These are phyloP conservation scores for Beauveria pseudobassiana DNA, from an alignment of 2,329 filamentous ascomycete species.

Conservation along the genomic window DNA sequence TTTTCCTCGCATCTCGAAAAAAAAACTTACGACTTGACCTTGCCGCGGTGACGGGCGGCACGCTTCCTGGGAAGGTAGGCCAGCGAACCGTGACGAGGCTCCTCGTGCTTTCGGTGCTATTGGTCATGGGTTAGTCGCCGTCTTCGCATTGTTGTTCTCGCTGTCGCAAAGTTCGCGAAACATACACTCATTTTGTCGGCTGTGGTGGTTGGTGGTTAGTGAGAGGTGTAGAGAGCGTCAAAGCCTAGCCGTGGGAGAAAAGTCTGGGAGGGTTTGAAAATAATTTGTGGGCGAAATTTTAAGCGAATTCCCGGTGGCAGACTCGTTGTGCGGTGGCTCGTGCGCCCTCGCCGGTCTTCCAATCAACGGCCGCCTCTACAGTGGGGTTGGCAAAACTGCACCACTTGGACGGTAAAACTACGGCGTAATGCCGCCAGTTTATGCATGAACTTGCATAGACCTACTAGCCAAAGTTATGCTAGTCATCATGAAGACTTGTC, in stretches of 20 bases:
- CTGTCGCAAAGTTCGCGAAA: conserved; percentile 15
- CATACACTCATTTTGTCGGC: conserved; percentile 36
- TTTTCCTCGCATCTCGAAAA: conserved; percentile 7
- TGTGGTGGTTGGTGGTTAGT: conserved; percentile 32
- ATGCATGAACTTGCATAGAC: neutral
- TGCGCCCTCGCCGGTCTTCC: neutral
- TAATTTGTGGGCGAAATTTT: conserved; percentile 32
- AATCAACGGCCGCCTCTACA: neutral
- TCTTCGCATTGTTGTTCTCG: neutral
- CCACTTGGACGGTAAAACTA: neutral
- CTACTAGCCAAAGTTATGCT: neutral
- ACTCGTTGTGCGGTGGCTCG: conserved; percentile 5
- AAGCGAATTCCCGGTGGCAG: conserved; percentile 22
- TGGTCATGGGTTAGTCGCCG: conserved; percentile 6
- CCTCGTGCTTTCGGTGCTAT: conserved; percentile 59
- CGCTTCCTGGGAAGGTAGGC: conserved; percentile 86
- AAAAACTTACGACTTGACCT: conserved; percentile 87
- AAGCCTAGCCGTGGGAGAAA: conserved; percentile 12
- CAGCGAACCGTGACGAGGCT: conserved; percentile 91
- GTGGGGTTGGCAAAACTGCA: neutral
- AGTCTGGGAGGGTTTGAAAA: conserved; percentile 17
- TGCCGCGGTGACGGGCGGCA: conserved; percentile 87
- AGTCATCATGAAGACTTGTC: neutral
- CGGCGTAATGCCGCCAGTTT: neutral
- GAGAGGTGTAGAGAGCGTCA: conserved; percentile 8